Percentiles rank a stretch among this genome's conserved stretches.
Evolutionary conservation across 108 stramenopile genomes (phyloP).

Genomic region (Stephanodiscus minutulus): DNA sequence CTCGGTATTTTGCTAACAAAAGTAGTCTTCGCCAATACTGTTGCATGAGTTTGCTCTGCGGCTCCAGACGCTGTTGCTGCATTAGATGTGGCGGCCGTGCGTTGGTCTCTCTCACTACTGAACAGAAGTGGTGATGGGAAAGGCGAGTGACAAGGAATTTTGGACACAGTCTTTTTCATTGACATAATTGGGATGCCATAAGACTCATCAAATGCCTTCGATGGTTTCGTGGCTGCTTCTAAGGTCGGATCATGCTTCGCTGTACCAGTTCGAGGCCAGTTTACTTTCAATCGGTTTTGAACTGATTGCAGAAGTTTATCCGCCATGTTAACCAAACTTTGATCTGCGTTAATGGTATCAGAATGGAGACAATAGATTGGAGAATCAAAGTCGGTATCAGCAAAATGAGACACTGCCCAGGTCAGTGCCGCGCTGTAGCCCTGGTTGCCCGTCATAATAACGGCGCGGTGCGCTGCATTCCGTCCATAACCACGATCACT

Average conservation of each 20-base stretch:
- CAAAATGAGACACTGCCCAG: conserved; percentile 78
- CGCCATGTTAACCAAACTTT: conserved; percentile 17
- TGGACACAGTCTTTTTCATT: neutral
- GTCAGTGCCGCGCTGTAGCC: conserved; percentile 63
- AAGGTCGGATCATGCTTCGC: neutral
- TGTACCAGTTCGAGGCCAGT: neutral
- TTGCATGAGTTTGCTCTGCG: neutral
- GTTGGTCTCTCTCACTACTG: neutral
- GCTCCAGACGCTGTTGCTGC: neutral
- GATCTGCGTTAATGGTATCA: conserved; percentile 13
- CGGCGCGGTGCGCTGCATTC: conserved; percentile 73
- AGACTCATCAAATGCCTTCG: neutral
- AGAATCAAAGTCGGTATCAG: conserved; percentile 68
- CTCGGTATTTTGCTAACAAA: conserved; percentile 2
- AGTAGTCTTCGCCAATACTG: neutral
- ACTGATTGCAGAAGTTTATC: conserved; percentile 12
- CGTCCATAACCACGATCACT: conserved; percentile 63
- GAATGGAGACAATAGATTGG: conserved; percentile 55
- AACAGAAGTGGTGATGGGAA: neutral
- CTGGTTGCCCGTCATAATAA: conserved; percentile 60
- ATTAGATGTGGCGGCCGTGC: neutral
- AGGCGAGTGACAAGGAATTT: neutral
- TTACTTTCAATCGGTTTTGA: neutral
- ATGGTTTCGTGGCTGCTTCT: neutral
- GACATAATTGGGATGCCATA: neutral